Conservation (phyloP, 768 basidiomycete species). For the Calocybe indica region DNA sequence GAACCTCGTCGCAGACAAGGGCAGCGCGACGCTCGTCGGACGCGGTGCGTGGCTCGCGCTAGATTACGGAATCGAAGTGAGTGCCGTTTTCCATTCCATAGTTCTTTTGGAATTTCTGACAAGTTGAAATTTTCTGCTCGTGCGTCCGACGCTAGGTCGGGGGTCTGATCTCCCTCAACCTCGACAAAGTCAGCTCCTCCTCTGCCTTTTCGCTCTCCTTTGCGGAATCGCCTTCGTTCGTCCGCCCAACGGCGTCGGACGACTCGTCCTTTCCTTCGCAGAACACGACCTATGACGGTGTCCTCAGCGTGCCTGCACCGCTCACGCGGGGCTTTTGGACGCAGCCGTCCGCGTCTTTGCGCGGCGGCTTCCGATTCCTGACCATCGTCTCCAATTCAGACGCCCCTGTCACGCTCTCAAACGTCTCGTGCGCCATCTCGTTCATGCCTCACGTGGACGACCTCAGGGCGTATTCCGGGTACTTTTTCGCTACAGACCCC, state of each 20-base stretch:
- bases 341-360: constrained; percentile 35
- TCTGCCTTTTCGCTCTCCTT: constrained; percentile 46
- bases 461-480: constrained; percentile 43
- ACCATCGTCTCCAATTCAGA: constrained; percentile 36
- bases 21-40: constrained; percentile 30
- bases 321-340: constrained; percentile 36
- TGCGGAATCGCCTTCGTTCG: constrained; percentile 52
- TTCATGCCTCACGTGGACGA: constrained; percentile 50
- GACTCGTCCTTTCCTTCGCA: constrained; percentile 45
- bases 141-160: constrained; percentile 33
- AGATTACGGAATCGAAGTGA: constrained; percentile 51
- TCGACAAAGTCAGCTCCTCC: constrained; percentile 23
- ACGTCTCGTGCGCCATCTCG: constrained; percentile 43
- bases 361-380: constrained; percentile 51
- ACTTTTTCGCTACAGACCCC: constrained; percentile 44
- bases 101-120: too few relatives aligned
- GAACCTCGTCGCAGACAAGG: constrained; percentile 26
- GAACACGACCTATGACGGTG: constrained; percentile 35
- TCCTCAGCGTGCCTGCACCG: constrained; percentile 33
- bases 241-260: constrained; percentile 45
- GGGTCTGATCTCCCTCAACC: constrained; percentile 44
- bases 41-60: constrained; percentile 43
- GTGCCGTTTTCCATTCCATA: constrained; percentile 2
- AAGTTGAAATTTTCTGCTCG: background rate
- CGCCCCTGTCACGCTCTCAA: constrained; percentile 33